Evolutionary conservation across 2,329 filamentous ascomycete species (phyloP).

Genomic region (Leptographium flavum): DNA sequence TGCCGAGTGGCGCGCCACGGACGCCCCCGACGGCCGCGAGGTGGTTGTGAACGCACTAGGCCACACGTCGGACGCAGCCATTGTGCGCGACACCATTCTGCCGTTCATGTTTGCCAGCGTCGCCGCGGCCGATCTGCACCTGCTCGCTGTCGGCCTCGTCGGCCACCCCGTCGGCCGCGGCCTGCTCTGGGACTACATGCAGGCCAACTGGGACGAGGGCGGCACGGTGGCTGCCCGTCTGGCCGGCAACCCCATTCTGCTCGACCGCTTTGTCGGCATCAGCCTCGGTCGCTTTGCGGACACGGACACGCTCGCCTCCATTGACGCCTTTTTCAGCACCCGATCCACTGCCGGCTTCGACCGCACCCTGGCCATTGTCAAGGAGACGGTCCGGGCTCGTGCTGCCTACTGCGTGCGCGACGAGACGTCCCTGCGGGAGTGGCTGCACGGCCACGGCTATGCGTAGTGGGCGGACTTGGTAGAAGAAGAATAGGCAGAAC

Average conservation of each 20-base stretch:
- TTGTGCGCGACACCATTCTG: slow-evolving; percentile 52
- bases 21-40: slow-evolving; percentile 82
- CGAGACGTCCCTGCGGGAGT: slow-evolving; percentile 51
- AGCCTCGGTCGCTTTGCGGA: slow-evolving; percentile 69
- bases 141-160: slow-evolving; percentile 58
- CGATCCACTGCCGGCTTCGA: slow-evolving; percentile 83
- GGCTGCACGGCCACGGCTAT: slow-evolving; percentile 9
- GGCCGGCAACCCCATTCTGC: slow-evolving; percentile 63
- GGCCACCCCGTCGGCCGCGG: slow-evolving; percentile 59
- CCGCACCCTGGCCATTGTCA: slow-evolving; percentile 69
- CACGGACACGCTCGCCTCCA: slow-evolving; percentile 54
- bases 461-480: no score
- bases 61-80: slow-evolving; percentile 49
- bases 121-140: slow-evolving; percentile 75
- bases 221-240: slow-evolving; percentile 54
- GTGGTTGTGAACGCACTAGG: slow-evolving; percentile 68
- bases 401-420: slow-evolving; percentile 75
- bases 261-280: slow-evolving; percentile 77
- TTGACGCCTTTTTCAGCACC: slow-evolving; percentile 68
- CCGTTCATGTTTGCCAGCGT: slow-evolving; percentile 68
- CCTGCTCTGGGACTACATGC: slow-evolving; percentile 73
- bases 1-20: slow-evolving; percentile 70
- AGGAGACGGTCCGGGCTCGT: slow-evolving; percentile 72
- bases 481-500: no score
- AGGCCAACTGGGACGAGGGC: slow-evolving; percentile 56